Evolutionary conservation across 129 eudicot species (phyloP), one percentile per base, ranked within the genome.

Genomic region (Lonicera japonica): DNA sequence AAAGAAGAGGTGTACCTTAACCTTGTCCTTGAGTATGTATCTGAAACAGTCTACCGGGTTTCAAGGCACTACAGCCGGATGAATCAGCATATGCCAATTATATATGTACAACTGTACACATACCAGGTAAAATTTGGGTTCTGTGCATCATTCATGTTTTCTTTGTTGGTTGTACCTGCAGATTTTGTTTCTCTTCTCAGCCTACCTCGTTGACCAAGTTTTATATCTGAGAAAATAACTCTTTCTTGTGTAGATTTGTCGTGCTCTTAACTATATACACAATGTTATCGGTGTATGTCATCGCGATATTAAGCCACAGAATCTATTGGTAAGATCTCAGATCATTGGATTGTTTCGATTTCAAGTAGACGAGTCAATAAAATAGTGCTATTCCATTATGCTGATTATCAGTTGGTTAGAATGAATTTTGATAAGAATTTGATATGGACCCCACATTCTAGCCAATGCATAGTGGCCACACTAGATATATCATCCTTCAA

Each of bases 301-400:
- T 75, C 95, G 99, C 56, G 99, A 92, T 67, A 92, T 92, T 61
- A 92, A 92, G 70, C 99, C 99, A 5, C 99, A 92, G 65, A 92
- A 92, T 79, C 75, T 92, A n/a, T 72, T 92, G 88, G 99, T 92
- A 73, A 62, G 86, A 53, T 68, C 17, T 25, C 46, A 23, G 1
- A 20, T 1, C 63, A 48, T 63, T 7, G 61, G 8, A n/a, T n/a
- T 40, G 41, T 19, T 9, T 16, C 5, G 9, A 20, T 22, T 17
- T 61, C 41, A 17, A 21, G n/a, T n/a, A n/a, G n/a, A n/a, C n/a
- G n/a, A n/a, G n/a, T n/a, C n/a, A n/a, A n/a, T n/a, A n/a, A n/a
- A n/a, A n/a, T n/a, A n/a, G n/a, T n/a, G n/a, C n/a, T n/a, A n/a
- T n/a, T n/a, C n/a, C n/a, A n/a, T n/a, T n/a, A n/a, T n/a, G n/a